Conservation (phyloP, 2,329 filamentous ascomycete species). For the Phaeosphaeriaceae sp. region DNA sequence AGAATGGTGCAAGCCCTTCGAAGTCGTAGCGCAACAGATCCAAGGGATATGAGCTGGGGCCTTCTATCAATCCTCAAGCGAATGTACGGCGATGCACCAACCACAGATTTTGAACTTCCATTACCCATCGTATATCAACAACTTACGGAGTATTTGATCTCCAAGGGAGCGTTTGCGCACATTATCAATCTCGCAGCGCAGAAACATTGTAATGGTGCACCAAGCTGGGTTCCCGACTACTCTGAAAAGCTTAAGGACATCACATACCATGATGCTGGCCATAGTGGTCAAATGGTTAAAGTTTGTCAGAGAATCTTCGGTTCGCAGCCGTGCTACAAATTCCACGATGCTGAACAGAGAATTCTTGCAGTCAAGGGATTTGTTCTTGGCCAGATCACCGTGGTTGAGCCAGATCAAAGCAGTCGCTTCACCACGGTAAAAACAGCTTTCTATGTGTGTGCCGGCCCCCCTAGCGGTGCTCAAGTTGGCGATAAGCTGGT, state of each 20-base stretch:
- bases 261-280: neutral
- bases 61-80: conserved; percentile 1
- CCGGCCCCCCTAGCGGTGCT: neutral
- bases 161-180: neutral
- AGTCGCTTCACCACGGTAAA: too few relatives aligned
- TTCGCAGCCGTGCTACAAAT: neutral
- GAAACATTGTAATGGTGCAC: neutral
- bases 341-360: neutral
- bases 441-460: neutral
- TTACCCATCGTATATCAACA: neutral
- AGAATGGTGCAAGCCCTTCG: neutral
- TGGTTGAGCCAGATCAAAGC: neutral
- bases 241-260: neutral
- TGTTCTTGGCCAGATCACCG: neutral
- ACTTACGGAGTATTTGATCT: neutral
- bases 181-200: neutral
- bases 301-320: neutral
- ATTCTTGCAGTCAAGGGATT: neutral
- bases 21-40: neutral
- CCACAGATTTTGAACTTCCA: neutral
- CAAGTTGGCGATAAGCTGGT: neutral
- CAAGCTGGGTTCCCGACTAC: conserved; percentile 4
- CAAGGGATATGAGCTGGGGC: conserved; percentile 6
- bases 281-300: neutral
- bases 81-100: neutral